Conservation (phyloP, 176 grass and related monocot genomes). For the Puya raimondii region DNA sequence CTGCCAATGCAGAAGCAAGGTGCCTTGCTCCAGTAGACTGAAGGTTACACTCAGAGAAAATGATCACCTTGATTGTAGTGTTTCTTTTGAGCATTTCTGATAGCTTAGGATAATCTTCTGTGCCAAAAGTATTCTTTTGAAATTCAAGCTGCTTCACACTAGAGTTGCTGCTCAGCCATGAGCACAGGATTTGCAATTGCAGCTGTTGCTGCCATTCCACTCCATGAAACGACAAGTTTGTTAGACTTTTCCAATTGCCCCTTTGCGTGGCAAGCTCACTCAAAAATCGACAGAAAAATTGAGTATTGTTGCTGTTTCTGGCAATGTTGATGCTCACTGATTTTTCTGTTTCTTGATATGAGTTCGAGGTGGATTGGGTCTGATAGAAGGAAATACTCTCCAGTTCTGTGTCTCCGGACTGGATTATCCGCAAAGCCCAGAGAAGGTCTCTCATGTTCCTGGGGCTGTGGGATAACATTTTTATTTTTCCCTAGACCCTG, state of each 20-base stretch:
- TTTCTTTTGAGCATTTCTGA: conserved; percentile 59
- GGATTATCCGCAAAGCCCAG: conserved; percentile 27
- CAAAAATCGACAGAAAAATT: conserved; percentile 43
- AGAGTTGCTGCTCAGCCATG: conserved; percentile 30
- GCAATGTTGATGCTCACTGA: conserved; percentile 60
- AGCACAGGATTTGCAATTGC: conserved; percentile 36
- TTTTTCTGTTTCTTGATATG: conserved; percentile 38
- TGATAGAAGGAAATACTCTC: conserved; percentile 28
- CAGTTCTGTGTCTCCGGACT: conserved; percentile 14
- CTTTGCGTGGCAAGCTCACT: conserved; percentile 35
- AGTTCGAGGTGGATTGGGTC: conserved; percentile 22
- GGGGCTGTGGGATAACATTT: conserved; percentile 12
- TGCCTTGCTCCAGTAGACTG: conserved; percentile 39
- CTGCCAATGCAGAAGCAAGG: conserved; percentile 67
- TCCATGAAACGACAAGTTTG: conserved; percentile 61
- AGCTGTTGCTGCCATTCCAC: conserved; percentile 53
- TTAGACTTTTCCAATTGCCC: conserved; percentile 35
- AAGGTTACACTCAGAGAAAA: conserved; percentile 61
- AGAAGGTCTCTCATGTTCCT: conserved; percentile 13
- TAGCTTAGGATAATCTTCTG: conserved; percentile 31
- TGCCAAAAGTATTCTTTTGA: conserved; percentile 54
- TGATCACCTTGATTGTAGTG: conserved; percentile 42
- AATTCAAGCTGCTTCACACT: conserved; percentile 71
- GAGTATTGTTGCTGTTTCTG: conserved; percentile 18
- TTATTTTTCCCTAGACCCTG: not conserved